Evolutionary conservation across 129 eudicot species (phyloP).

Genomic region (Helianthus tuberosus): DNA sequence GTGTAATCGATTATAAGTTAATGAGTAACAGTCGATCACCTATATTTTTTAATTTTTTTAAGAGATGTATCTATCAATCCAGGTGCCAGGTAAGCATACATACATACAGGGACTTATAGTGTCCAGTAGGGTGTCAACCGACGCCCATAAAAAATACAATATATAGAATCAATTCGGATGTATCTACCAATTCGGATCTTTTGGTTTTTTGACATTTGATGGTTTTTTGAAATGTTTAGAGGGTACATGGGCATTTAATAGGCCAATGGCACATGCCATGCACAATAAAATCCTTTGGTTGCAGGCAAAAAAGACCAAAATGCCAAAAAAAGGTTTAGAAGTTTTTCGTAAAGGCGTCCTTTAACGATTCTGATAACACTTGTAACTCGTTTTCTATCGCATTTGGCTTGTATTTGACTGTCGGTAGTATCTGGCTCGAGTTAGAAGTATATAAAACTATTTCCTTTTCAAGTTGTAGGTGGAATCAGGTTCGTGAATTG

Average conservation of each 20-base stretch:
- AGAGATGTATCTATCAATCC: no score
- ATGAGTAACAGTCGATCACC: no score
- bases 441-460: constrained; percentile 2
- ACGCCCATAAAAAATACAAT: no score
- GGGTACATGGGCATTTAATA: constrained; percentile 22
- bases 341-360: constrained; percentile 1
- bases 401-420: constrained; percentile 6
- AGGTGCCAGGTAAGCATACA: no score
- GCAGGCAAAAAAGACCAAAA: constrained; percentile 21
- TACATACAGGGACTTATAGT: no score
- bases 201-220: constrained; percentile 40
- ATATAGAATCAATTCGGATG: no score
- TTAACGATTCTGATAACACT: constrained; percentile 31
- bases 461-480: constrained; percentile 13
- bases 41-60: no score
- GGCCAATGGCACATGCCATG: constrained; percentile 1
- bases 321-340: constrained; percentile 39
- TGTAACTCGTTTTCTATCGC: constrained; percentile 22
- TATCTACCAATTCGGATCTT: not conserved
- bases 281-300: not conserved
- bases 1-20: no score
- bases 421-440: no score
- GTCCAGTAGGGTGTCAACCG: no score
- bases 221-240: not conserved
- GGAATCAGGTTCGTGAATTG: constrained; percentile 32